These are phyloP conservation scores for Gentiana straminea DNA, from an alignment of 257 asterid genomes.

Conservation along the genomic window DNA sequence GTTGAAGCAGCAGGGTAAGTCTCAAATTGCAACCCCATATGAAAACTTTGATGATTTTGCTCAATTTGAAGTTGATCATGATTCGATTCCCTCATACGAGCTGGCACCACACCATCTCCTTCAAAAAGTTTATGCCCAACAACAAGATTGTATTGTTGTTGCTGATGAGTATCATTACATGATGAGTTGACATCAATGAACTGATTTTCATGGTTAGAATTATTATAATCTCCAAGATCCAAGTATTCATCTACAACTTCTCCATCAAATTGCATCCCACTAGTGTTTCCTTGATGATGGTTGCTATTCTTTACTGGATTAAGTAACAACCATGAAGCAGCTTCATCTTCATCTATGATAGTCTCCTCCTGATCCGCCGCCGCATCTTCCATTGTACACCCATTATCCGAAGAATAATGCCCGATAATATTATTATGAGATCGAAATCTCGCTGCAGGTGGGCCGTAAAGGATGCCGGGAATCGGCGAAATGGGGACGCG, in stretches of 20 bases:
- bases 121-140: slow-evolving; percentile 33
- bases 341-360: slow-evolving; percentile 46
- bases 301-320: slow-evolving; percentile 33
- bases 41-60: slow-evolving; percentile 13
- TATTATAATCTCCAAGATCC: slow-evolving; percentile 40
- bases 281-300: background rate
- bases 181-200: slow-evolving; percentile 11
- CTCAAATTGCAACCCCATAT: slow-evolving; percentile 32
- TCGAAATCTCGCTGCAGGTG: background rate
- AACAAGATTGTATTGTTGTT: slow-evolving; percentile 25
- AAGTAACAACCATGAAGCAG: slow-evolving; percentile 56
- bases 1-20: slow-evolving; percentile 34
- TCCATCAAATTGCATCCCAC: slow-evolving; percentile 23
- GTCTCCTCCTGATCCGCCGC: slow-evolving; percentile 20
- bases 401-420: background rate
- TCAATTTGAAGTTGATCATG: slow-evolving; percentile 17
- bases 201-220: slow-evolving; percentile 25
- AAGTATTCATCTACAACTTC: slow-evolving; percentile 46
- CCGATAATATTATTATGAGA: too few relatives aligned
- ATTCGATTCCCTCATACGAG: slow-evolving; percentile 18
- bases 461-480: slow-evolving; percentile 3
- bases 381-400: slow-evolving; percentile 11
- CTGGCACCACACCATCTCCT: slow-evolving; percentile 48
- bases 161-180: slow-evolving; percentile 1
- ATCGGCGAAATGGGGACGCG: slow-evolving; percentile 7